phyloP scores from a whole-genome alignment of 176 grass and related monocot genomes.

The Microstegium vimineum region DNA sequence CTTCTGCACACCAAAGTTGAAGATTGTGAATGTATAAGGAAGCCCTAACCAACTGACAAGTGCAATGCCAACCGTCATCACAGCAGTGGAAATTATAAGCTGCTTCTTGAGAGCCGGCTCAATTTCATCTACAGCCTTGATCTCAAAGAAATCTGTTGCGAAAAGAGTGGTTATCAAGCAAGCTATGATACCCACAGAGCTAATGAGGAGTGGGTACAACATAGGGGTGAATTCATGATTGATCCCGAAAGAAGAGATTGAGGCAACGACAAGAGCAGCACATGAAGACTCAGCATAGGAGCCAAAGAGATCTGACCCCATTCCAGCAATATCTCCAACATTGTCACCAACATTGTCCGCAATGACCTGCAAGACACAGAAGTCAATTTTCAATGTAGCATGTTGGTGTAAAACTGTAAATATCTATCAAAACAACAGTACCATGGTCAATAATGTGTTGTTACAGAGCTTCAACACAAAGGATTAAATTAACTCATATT shows the following conservation, averaged over 20 bases:
- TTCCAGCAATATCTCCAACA: constrained; percentile 95
- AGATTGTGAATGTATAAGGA: constrained; percentile 83
- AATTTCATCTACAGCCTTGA: constrained; percentile 80
- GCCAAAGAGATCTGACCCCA: constrained; percentile 95
- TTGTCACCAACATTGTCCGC: constrained; percentile 98
- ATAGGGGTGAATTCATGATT: constrained; percentile 84
- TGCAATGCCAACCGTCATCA: constrained; percentile 88
- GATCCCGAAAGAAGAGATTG: constrained; percentile 94
- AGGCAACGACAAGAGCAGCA: constrained; percentile 83
- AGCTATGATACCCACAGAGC: constrained; percentile 86
- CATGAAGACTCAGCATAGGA: constrained; percentile 95
- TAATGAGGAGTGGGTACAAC: constrained; percentile 78
- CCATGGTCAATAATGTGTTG: background rate
- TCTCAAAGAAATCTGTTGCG: constrained; percentile 83
- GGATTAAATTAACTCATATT: background rate
- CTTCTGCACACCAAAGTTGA: constrained; percentile 96
- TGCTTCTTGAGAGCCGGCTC: constrained; percentile 80
- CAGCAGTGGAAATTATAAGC: constrained; percentile 70
- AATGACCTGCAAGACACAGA: constrained; percentile 58
- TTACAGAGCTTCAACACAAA: background rate
- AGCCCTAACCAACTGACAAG: constrained; percentile 90
- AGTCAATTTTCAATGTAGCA: constrained; percentile 32
- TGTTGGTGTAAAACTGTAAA: background rate
- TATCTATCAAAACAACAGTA: background rate
- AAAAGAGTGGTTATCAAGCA: constrained; percentile 93